phyloP scores from a whole-genome alignment of 495 filamentous ascomycete species.

The Glarea lozoyensis region DNA sequence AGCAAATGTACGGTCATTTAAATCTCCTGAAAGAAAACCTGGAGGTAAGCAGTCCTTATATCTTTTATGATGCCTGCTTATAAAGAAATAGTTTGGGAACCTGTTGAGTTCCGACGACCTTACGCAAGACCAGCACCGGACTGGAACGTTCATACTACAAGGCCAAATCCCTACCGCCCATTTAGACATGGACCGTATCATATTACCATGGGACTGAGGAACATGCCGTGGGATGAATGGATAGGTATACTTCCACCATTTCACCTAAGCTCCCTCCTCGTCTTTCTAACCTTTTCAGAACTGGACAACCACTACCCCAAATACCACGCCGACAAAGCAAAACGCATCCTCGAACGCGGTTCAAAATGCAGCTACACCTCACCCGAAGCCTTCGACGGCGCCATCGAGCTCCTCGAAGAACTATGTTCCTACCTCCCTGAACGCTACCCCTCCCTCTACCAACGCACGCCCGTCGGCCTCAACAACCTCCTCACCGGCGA shows the following conservation, averaged over 20 bases:
- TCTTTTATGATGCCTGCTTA: conserved; percentile 5
- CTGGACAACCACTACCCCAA: conserved; percentile 75
- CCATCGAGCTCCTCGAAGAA: conserved; percentile 73
- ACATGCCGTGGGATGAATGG: conserved; percentile 74
- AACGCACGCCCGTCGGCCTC: conserved; percentile 54
- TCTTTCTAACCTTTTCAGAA: too few relatives aligned
- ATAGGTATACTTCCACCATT: too few relatives aligned
- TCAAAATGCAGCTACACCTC: conserved; percentile 60
- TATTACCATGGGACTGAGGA: conserved; percentile 76
- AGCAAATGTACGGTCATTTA: conserved; percentile 10
- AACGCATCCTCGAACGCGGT: conserved; percentile 63
- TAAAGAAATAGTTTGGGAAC: conserved; percentile 52
- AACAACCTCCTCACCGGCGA: conserved; percentile 66
- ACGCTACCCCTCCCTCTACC: conserved; percentile 68
- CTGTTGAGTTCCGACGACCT: conserved; percentile 60
- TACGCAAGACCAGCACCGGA: conserved; percentile 54
- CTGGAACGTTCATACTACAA: conserved; percentile 64
- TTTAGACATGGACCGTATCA: conserved; percentile 74
- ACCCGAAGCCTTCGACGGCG: conserved; percentile 67
- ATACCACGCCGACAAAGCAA: conserved; percentile 67
- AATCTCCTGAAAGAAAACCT: conserved; percentile 16
- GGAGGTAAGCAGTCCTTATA: conserved; percentile 11
- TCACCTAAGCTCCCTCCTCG: too few relatives aligned
- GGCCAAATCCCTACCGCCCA: conserved; percentile 75
- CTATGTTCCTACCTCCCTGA: conserved; percentile 68